These are phyloP conservation scores for Phytophthora tubulina DNA, from an alignment of 352 stramenopile species.

Conservation along the genomic window DNA sequence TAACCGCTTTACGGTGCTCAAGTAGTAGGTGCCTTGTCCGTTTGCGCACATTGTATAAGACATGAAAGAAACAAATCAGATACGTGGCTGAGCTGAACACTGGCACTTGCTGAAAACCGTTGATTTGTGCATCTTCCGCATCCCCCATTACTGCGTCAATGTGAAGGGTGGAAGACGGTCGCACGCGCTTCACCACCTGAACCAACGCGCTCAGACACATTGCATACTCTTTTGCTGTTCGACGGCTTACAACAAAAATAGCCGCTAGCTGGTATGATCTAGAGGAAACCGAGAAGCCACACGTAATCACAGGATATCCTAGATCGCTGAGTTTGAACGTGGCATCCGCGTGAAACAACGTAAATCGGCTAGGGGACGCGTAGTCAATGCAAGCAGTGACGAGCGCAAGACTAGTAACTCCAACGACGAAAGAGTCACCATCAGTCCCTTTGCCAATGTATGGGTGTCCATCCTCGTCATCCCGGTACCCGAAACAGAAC, in stretches of 20 bases:
- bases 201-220: not conserved
- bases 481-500: constrained; percentile 2
- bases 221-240: no score
- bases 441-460: constrained; percentile 16
- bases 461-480: not conserved
- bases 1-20: no score
- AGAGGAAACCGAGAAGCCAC: no score
- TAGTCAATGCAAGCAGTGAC: constrained; percentile 3
- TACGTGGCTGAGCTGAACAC: not conserved
- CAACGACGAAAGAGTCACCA: constrained; percentile 8
- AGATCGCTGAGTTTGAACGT: not conserved
- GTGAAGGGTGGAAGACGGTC: not conserved
- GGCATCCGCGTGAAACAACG: constrained; percentile 12
- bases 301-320: no score
- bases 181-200: not conserved
- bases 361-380: not conserved
- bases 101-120: not conserved
- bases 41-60: no score
- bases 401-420: constrained; percentile 5
- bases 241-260: no score
- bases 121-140: constrained; percentile 4
- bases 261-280: no score
- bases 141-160: constrained; percentile 10
- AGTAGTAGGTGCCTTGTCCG: no score
- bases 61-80: no score